phyloP scores from a whole-genome alignment of 2,329 filamentous ascomycete genomes.

The Penicillium sp. region DNA sequence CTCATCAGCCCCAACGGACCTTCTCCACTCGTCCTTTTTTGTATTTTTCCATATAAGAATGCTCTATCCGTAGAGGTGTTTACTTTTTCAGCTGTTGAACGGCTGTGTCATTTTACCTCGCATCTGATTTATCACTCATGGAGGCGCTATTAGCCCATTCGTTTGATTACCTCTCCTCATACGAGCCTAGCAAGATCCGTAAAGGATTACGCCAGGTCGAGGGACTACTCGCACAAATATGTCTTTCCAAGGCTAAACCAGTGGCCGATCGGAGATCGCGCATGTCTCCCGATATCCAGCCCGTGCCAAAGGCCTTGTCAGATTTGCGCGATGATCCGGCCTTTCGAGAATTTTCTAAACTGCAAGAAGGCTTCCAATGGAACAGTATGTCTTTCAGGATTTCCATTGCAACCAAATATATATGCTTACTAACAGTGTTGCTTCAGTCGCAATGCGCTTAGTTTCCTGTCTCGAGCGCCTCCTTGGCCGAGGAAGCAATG shows the following conservation, averaged over 20 bases:
- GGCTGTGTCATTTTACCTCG: constrained; percentile 6
- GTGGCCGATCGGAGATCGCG: constrained; percentile 45
- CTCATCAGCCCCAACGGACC: constrained; percentile 6
- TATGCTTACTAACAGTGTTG: constrained; percentile 1
- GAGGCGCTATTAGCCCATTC: constrained; percentile 87
- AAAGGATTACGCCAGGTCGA: constrained; percentile 94
- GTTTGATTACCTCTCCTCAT: constrained; percentile 94
- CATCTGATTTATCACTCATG: constrained; percentile 55
- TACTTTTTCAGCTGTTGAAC: constrained; percentile 7
- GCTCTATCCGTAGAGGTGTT: background rate
- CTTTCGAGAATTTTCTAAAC: constrained; percentile 91
- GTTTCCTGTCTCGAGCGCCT: constrained; percentile 83
- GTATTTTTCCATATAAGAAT: constrained; percentile 10
- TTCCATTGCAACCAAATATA: background rate
- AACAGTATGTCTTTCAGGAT: constrained; percentile 58
- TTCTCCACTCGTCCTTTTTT: constrained; percentile 9
- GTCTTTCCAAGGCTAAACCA: constrained; percentile 60
- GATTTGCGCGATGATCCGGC: constrained; percentile 79
- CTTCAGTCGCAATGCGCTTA: constrained; percentile 72
- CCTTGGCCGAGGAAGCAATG: constrained; percentile 76
- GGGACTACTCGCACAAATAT: constrained; percentile 90
- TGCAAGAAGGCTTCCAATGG: constrained; percentile 97
- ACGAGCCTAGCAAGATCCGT: constrained; percentile 82
- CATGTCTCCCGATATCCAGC: constrained; percentile 41
- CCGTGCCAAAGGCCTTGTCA: constrained; percentile 61